Conservation (phyloP, 2,329 filamentous ascomycete species). For the Lasiodiplodia gonubiensis region DNA sequence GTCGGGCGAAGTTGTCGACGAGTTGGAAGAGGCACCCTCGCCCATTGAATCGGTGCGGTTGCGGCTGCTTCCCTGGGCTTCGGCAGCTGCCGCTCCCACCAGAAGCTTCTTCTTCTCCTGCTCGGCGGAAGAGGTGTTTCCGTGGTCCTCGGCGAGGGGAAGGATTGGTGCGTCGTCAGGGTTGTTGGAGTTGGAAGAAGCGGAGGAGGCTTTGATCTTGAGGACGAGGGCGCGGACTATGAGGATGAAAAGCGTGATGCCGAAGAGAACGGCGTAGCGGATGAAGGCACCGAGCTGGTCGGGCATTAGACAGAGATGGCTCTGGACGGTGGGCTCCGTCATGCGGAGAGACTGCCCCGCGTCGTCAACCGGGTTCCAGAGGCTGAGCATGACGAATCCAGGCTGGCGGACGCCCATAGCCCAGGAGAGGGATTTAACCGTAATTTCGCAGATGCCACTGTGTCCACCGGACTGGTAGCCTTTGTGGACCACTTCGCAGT, state of each 20-base stretch:
- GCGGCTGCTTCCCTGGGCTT: not conserved
- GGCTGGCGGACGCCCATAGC: slow-evolving; percentile 92
- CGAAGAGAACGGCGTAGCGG: slow-evolving; percentile 71
- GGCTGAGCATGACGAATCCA: slow-evolving; percentile 83
- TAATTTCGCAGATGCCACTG: slow-evolving; percentile 73
- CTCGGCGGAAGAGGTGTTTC: slow-evolving; percentile 32
- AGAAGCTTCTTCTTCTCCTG: slow-evolving; percentile 34
- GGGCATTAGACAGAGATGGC: slow-evolving; percentile 86
- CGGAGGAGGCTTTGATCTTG: slow-evolving; percentile 3
- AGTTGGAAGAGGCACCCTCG: slow-evolving; percentile 39
- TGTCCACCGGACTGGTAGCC: slow-evolving; percentile 63
- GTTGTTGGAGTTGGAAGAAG: slow-evolving; percentile 20
- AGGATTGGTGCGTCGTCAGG: slow-evolving; percentile 34
- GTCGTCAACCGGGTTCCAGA: slow-evolving; percentile 87
- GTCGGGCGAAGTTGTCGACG: slow-evolving; percentile 37
- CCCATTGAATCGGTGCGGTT: slow-evolving; percentile 31
- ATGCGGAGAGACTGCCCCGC: slow-evolving; percentile 43
- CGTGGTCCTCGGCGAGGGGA: slow-evolving; percentile 35
- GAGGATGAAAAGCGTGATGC: slow-evolving; percentile 57
- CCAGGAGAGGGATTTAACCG: slow-evolving; percentile 94
- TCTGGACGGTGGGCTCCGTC: slow-evolving; percentile 71
- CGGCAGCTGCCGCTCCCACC: slow-evolving; percentile 15
- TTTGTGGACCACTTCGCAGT: slow-evolving; percentile 86
- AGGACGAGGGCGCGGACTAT: slow-evolving; percentile 49
- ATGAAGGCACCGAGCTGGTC: slow-evolving; percentile 86